A percentile compares a stretch with the other conserved stretches of the same genome.
Conservation (phyloP, 371 early-diverging fungal genomes). For the Dentiscutata heterogama region DNA sequence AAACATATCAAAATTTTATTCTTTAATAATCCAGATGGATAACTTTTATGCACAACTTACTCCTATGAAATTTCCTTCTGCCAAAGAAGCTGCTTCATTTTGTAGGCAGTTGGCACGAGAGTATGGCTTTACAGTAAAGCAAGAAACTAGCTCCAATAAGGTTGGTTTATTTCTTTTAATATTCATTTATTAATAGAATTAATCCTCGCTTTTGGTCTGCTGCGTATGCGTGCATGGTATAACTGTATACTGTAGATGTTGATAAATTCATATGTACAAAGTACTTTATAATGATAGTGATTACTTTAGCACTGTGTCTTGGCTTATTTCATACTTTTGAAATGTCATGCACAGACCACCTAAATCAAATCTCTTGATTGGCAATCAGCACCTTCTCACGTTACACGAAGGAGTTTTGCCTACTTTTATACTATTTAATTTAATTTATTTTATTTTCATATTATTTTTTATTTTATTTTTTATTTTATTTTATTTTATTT, state of each 20-base stretch:
- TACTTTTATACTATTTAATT: no score
- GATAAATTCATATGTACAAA: no score
- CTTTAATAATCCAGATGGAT: constrained; percentile 53
- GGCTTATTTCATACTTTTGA: no score
- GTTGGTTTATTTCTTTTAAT: constrained; percentile 51
- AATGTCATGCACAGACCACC: no score
- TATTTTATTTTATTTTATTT: not conserved
- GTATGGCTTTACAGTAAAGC: constrained; percentile 74
- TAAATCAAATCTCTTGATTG: no score
- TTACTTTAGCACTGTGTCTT: no score
- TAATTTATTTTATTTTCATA: no score
- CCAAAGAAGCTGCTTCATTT: constrained; percentile 61
- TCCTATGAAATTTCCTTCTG: constrained; percentile 56
- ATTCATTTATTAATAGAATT: not conserved
- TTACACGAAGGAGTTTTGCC: no score
- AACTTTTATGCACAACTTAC: constrained; percentile 59
- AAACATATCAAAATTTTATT: not conserved
- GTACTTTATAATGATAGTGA: no score
- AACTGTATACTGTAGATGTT: not conserved
- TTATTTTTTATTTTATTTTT: not conserved
- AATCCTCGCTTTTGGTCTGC: no score
- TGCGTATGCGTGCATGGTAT: constrained; percentile 8
- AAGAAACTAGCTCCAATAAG: constrained; percentile 74
- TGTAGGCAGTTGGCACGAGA: constrained; percentile 67
- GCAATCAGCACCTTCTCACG: no score